phyloP scores from a whole-genome alignment of 805 yeast species.

The Saturnispora hagleri region DNA sequence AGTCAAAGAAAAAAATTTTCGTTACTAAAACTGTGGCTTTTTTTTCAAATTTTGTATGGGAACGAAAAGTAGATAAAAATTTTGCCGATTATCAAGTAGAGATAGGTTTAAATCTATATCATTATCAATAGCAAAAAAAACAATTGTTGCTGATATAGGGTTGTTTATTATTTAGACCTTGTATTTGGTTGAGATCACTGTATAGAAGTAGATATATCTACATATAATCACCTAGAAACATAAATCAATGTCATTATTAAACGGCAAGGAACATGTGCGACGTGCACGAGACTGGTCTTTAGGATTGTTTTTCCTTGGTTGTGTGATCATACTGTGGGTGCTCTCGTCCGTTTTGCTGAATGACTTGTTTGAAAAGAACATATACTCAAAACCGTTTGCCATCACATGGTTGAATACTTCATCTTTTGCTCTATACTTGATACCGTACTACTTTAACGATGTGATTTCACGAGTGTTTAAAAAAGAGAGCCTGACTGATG shows the following conservation, averaged over 20 bases:
- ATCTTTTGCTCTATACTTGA: constrained; percentile 67
- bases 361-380: constrained; percentile 55
- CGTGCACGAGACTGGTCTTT: constrained; percentile 49
- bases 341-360: constrained; percentile 79
- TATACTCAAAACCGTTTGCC: constrained; percentile 80
- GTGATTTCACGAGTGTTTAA: constrained; percentile 5
- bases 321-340: constrained; percentile 87
- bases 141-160: not conserved
- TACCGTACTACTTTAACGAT: constrained; percentile 37
- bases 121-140: not conserved
- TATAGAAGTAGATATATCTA: not conserved
- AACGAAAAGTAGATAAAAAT: not conserved
- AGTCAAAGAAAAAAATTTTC: not conserved
- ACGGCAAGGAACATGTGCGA: not conserved
- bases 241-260: not conserved
- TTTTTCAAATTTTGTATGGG: not conserved
- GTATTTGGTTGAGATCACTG: not conserved
- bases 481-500: not conserved
- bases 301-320: constrained; percentile 62
- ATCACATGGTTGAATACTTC: constrained; percentile 89
- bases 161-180: not conserved
- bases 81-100: not conserved
- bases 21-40: not conserved
- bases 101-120: too few relatives aligned
- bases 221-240: not conserved